Evolutionary conservation across 2,329 filamentous ascomycete species (phyloP).

Genomic region (Arachnopeziza araneosa): DNA sequence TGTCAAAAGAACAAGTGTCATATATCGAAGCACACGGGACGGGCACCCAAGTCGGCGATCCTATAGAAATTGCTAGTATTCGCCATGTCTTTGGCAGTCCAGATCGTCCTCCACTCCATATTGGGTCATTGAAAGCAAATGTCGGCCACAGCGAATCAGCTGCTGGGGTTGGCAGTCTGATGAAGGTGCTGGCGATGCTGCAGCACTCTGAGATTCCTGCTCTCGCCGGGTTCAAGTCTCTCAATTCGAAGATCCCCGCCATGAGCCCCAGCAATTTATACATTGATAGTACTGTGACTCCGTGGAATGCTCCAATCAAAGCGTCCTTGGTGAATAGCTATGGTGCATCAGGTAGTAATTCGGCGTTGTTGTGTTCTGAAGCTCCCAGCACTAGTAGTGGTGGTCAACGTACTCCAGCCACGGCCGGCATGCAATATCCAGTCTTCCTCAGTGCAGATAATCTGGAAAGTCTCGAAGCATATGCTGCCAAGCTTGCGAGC

Average conservation of each 20-base stretch:
- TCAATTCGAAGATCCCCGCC: slow-evolving; percentile 28
- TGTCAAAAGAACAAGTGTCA: slow-evolving; percentile 6
- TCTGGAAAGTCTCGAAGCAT: too few species aligned
- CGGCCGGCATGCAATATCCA: not conserved
- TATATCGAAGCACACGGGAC: slow-evolving; percentile 21
- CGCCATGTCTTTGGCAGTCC: not conserved
- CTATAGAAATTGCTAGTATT: slow-evolving; percentile 16
- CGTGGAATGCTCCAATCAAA: slow-evolving; percentile 7
- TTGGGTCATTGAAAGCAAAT: not conserved
- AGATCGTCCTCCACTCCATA: not conserved
- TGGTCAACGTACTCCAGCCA: not conserved
- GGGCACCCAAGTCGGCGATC: slow-evolving; percentile 27
- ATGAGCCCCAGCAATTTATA: slow-evolving; percentile 1
- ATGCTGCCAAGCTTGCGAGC: too few species aligned
- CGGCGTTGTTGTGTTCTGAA: not conserved
- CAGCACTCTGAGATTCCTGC: slow-evolving; percentile 20
- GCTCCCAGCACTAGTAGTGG: slow-evolving; percentile 9
- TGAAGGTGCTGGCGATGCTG: slow-evolving; percentile 26
- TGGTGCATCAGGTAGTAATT: slow-evolving; percentile 21
- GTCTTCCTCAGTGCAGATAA: not conserved
- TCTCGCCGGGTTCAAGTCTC: slow-evolving; percentile 24
- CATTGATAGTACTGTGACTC: slow-evolving; percentile 3
- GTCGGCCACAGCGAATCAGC: not conserved
- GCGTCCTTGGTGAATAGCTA: slow-evolving; percentile 20
- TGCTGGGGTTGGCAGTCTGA: not conserved